Base-by-base conservation (phyloP, 2,329 filamentous ascomycete species). In the Pezicula carpinea region DNA sequence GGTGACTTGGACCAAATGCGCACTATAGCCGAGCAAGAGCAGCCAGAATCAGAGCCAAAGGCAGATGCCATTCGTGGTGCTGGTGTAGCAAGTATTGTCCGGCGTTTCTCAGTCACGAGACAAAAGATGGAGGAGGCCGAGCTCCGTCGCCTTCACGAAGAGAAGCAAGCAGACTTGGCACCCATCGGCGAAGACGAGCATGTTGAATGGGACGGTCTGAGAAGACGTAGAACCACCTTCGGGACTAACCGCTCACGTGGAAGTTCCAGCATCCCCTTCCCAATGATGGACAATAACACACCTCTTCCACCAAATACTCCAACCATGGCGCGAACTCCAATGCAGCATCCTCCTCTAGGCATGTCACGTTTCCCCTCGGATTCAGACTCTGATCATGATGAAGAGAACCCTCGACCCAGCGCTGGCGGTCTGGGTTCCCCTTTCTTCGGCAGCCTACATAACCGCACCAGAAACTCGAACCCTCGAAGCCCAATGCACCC, bases 41-140 rank as follows among this genome's bases (percentile, higher is more conserved):
- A 97, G 64, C 87, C 91, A n/a, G 93, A 99, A 66, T 86, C 87
- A 13, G 93, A 99, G 60, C 93, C 93, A 44, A 95, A 96, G 63
- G 93, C 93, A 13, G 93, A 99, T 66, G 90, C 93, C 8, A 95
- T 99, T 60, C 88, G 93, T 56, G 93, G 92, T 51, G 75, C 92
- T 14, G 38, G 38, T 40, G 17, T 40, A 14, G 91, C 89, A 6
- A 89, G 90, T 39, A 89, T 99, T 49, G 77, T 99, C 44, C 82
- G 93, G 52, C 82, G 87, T 13, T 75, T 99, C 42, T 96, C 90
- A 0, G 75, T 75, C 10, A 77, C 84, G 0, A 79, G 93, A 51
- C 79, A 85, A 51, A 86, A 85, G 62, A 86, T 86, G 73, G 89
- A 97, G 64, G 74, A 82, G 6, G 81, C 88, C 38, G 93, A 97